Evolutionary conservation across 2,329 filamentous ascomycete species (phyloP), one percentile per base, ranked within the genome.

Genomic region (Kalaharituber pfeilii): DNA sequence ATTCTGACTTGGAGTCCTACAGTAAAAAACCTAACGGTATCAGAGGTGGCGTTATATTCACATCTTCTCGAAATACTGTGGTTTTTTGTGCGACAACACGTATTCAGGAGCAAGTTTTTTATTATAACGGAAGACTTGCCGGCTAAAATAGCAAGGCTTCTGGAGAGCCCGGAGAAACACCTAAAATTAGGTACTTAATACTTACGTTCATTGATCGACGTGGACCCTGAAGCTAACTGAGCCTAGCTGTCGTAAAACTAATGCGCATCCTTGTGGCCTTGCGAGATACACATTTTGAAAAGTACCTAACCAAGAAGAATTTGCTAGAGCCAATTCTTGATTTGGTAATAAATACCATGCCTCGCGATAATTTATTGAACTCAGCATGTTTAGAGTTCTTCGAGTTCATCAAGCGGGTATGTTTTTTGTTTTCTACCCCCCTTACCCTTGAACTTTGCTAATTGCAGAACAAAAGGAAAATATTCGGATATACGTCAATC

Each of bases 361-460:
- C 88, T 1, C 79, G 87, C 42, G 89, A 98, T 67, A 96, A 95
- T 62, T 74, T 98, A 2, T 75, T 96, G 28, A 93, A 91, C 67
- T 96, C 89, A 0, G 89, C 88, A 7, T 94, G 86, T 63, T 74
- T 96, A 8, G 91, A 98, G 65, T 77, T 98, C 44, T 96, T 98
- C 60, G 87, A 94, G 64, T 87, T 82, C 64, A 84, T 96, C 63
- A 86, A 82, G 66, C 58, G 62, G 49, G 70, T 62, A 53, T 56
- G 57, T 29, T 27, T 9, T 36, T 36, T 18, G 30, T 44, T 11
- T 47, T 13, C 20, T 9, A 15, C 20, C 42, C 42, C 13, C 9
- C 13, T 20, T 8, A 30, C 27, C 36, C 33, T 7, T 15, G 8
- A 26, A 9, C n/a, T n/a, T n/a, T n/a, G n/a, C n/a, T 30, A 52